Evolutionary conservation across 2,329 filamentous ascomycete genomes (phyloP).

Genomic region (Aspergillus luchuensis): DNA sequence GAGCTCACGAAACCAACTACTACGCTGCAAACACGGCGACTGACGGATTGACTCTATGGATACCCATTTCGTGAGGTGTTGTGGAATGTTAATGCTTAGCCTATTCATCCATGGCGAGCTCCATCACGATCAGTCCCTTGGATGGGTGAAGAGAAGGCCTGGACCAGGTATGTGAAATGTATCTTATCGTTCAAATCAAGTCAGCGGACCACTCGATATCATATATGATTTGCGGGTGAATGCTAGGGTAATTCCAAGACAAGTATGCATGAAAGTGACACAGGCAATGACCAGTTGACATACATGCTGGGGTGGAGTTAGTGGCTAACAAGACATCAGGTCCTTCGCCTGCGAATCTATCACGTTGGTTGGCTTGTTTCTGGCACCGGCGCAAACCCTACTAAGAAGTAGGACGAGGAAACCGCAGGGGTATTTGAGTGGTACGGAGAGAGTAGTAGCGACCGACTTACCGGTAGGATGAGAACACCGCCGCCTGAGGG

Average conservation of each 20-base stretch:
- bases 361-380: neutral
- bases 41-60: neutral
- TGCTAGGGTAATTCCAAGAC: neutral
- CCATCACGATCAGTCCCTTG: constrained; percentile 23
- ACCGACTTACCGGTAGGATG: neutral
- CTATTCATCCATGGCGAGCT: constrained; percentile 29
- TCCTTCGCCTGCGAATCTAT: neutral
- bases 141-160: constrained; percentile 16
- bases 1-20: neutral
- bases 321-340: neutral
- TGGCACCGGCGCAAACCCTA: neutral
- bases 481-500: neutral
- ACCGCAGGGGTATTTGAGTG: neutral
- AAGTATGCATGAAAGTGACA: neutral
- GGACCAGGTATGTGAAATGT: constrained; percentile 13
- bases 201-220: constrained; percentile 8
- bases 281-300: constrained; percentile 9
- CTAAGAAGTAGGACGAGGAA: neutral
- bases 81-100: constrained; percentile 25
- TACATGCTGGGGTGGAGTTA: constrained; percentile 10
- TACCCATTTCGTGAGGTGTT: constrained; percentile 17
- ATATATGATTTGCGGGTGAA: neutral
- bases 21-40: constrained; percentile 8
- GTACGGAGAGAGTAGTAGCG: neutral
- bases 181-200: constrained; percentile 7